A percentile compares a stretch with the other conserved stretches of the same genome.
Evolutionary conservation across 192 early-diverging fungal genomes (phyloP).

Genomic region (Thoreauomyces humboldtii): DNA sequence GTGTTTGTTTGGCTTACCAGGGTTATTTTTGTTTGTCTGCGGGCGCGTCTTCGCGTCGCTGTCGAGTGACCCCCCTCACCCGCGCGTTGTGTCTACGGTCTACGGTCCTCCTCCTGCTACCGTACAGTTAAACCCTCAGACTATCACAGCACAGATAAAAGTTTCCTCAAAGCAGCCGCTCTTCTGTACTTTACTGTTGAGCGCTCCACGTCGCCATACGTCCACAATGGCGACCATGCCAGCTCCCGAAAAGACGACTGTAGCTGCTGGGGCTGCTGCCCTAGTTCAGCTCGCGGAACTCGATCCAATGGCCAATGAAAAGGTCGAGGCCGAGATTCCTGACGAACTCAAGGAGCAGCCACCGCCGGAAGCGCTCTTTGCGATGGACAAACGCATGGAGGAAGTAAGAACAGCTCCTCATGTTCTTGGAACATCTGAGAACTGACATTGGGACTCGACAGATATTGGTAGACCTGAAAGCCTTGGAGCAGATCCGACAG

Average conservation of each 20-base stretch:
- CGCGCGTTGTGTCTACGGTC: too few species aligned
- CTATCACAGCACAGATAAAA: too few species aligned
- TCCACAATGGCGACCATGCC: conserved; percentile 11
- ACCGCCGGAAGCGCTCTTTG: conserved; percentile 40
- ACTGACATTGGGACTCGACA: background rate
- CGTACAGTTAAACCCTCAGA: too few species aligned
- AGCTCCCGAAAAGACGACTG: conserved; percentile 2
- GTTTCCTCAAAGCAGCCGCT: too few species aligned
- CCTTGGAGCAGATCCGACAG: conserved; percentile 31
- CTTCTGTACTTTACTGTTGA: too few species aligned
- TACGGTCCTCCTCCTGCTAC: too few species aligned
- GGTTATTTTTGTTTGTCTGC: too few species aligned
- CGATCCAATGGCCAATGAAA: conserved; percentile 23
- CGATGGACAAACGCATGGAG: conserved; percentile 49
- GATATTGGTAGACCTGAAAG: conserved; percentile 45
- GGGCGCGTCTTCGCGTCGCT: too few species aligned
- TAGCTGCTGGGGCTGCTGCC: conserved; percentile 23
- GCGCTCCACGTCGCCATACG: too few species aligned
- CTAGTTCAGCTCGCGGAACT: conserved; percentile 20
- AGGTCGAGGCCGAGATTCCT: conserved; percentile 47
- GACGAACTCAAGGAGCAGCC: conserved; percentile 44
- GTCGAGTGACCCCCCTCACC: too few species aligned
- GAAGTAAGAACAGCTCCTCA: conserved; percentile 28
- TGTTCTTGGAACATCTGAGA: background rate
- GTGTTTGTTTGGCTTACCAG: too few species aligned